These are phyloP conservation scores for Hypomontagnella monticulosa DNA, from an alignment of 495 filamentous ascomycete genomes.

Conservation along the genomic window DNA sequence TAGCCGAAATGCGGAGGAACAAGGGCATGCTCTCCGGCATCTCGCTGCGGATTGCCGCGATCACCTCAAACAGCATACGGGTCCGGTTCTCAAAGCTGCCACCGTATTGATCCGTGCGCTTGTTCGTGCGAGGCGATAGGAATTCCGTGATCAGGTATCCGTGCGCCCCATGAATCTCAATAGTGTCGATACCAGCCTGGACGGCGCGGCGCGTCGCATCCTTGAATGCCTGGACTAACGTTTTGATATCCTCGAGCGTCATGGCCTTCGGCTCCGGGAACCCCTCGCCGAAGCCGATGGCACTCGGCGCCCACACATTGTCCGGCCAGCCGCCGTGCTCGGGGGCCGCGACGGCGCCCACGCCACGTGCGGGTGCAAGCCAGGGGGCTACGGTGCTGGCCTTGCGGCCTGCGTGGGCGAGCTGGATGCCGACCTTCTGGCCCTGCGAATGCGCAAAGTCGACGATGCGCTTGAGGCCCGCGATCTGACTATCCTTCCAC, in stretches of 20 bases:
- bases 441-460: conserved; percentile 71
- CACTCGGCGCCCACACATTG: conserved; percentile 63
- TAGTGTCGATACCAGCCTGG: conserved; percentile 73
- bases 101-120: conserved; percentile 65
- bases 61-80: conserved; percentile 36
- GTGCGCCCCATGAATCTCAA: conserved; percentile 70
- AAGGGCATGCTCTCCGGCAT: conserved; percentile 68
- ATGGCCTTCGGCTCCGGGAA: conserved; percentile 65
- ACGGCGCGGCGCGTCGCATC: conserved; percentile 68
- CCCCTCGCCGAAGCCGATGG: conserved; percentile 57
- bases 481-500: conserved; percentile 76
- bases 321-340: conserved; percentile 73
- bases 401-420: conserved; percentile 80
- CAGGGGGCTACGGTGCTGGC: conserved; percentile 71
- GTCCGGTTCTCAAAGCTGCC: conserved; percentile 67
- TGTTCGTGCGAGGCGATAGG: conserved; percentile 69
- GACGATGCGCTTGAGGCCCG: conserved; percentile 67
- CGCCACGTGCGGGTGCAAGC: conserved; percentile 48
- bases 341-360: conserved; percentile 55
- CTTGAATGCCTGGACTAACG: conserved; percentile 68
- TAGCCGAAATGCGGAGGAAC: conserved; percentile 73
- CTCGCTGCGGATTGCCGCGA: conserved; percentile 17
- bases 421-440: conserved; percentile 75
- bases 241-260: conserved; percentile 68
- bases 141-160: conserved; percentile 74